Base-by-base conservation (phyloP, 179 eudicot genomes). In the Spinacia oleracea region DNA sequence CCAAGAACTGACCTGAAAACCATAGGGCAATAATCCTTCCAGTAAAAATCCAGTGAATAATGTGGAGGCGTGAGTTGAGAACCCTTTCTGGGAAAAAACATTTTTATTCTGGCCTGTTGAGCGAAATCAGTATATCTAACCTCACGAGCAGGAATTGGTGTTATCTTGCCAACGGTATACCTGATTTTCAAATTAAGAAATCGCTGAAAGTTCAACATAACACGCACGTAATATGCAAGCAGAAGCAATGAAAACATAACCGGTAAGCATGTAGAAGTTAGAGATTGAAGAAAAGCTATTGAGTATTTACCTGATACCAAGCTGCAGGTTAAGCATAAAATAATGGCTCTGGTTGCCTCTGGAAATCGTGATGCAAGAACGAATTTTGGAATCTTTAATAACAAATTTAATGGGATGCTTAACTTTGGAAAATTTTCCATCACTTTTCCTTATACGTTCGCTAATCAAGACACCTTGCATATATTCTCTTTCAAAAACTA, bases 141-240 rank as follows among this genome's bases (percentile, higher is more conserved):
- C 83, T 87, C 86, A 55, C 89, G 89, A 70, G 86, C 83, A 23
- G 94, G 98, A n/a, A 96, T 90, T 31, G 99, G 98, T 40, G 97
- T 94, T 78, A 94, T 94, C 92, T 96, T 96, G 50, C 99, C 99
- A 65, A 94, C 99, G 75, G 99, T 89, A 78, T 96, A 96, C 92
- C 99, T 96, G 86, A 50, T 81, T 72, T 72, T 74, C 80, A 75
- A 27, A 78, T 59, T 15, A 72, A 78, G n/a, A 34, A 32, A 9
- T 32, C 12, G 43, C 63, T 45, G 23, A 74, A 51, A 25, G 69
- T 1, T 32, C 23, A 70, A 67, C 42, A 75, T 14, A 77, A 68
- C 16, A 40, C 59, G n/a, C 78, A 63, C 59, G 46, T 70, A 78
- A 73, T 42, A 77, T 67, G 70, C 43, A 65, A 68, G 48, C 56